Evolutionary conservation across 257 asterid genomes (phyloP), one percentile per base, ranked within the genome.

Genomic region (Gynochthodes officinalis): DNA sequence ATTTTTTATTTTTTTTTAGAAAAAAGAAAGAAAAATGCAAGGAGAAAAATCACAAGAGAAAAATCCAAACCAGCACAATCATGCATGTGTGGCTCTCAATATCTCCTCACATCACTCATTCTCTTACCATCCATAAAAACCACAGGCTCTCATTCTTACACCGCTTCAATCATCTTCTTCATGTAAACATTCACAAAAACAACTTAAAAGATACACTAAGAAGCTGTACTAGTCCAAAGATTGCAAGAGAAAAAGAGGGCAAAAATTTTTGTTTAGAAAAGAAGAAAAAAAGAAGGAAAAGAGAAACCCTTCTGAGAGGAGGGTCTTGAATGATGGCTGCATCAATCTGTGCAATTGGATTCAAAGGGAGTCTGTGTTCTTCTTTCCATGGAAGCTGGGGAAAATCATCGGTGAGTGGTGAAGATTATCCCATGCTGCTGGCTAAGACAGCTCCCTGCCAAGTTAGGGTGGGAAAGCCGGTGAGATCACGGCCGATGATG

Each of bases 401-500:
- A 69, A 73, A 77, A 57, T 81, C 87, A 70, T 59, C 86, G 25
- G 79, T 82, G 5, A 86, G 93, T 59, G 94, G 89, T 57, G 93
- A 89, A 18, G 77, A 77, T 76, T 27, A 78, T 77, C 28, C 76
- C n/a, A 16, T 71, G 82, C 76, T 85, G 28, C 73, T 83, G 28
- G 81, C 81, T 44, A 76, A 46, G 72, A 64, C 76, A n/a, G 75
- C 81, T 55, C 53, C 74, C 23, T 70, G 55, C 10, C 72, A 46
- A 1, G 82, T 82, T n/a, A 71, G 87, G 55, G 82, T 76, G 74
- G 82, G 79, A 2, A 81, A 82, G 82, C 85, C 95, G 0, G 73
- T 86, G 27, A 80, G 91, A 30, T 65, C 78, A 21, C 83, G 59
- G 79, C 97, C 96, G 57, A 84, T 94, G 98, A 94, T 94, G 99